Base-by-base conservation (phyloP, 2,329 filamentous ascomycete species). In the Botryotinia globosa region DNA sequence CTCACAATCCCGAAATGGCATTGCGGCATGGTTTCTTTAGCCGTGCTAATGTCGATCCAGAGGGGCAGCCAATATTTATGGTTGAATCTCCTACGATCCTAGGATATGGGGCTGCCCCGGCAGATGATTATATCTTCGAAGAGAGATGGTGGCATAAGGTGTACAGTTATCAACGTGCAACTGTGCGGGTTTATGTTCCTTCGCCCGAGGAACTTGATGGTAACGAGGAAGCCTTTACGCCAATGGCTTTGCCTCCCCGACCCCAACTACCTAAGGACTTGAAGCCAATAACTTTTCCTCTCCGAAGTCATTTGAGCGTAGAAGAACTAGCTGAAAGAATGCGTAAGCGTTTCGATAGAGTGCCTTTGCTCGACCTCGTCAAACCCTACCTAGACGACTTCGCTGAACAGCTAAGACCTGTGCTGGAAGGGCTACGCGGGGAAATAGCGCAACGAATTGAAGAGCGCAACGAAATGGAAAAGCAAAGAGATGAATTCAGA, bases 151-250 rank as follows among this genome's bases (percentile, higher is more conserved):
- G n/a, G 25, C 37, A 20, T 20, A 1, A 3, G 12, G 10, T 0
- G 3, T 0, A 0, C 9, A 0, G 0, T 4, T 37, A 0, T 1
- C 14, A 1, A 14, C 1, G 3, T 29, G 44, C 14, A 20, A 0
- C 0, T 54, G 45, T 66, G 2, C 39, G 34, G 45, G 0, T 54
- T 37, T 6, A 39, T 39, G 0, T 29, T 6, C 64, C 45, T n/a
- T 2, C 1, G 8, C 7, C 45, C 18, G 22, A 14, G 1, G 20
- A 48, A 1, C 29, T 29, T 25, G 44, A 37, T 1, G 3, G 25
- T 48, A 12, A 25, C 5, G 25, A 22, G 4, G 14, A 51, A 51
- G 32, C 2, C 14, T 45, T n/a, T 8, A 3, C 37, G 25, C 32
- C 44, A 51, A 66, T n/a, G n/a, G 0, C 25, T 39, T 0, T 51